Conservation (phyloP, 2,329 filamentous ascomycete species). For the Ceratocystis diversiconidia region DNA sequence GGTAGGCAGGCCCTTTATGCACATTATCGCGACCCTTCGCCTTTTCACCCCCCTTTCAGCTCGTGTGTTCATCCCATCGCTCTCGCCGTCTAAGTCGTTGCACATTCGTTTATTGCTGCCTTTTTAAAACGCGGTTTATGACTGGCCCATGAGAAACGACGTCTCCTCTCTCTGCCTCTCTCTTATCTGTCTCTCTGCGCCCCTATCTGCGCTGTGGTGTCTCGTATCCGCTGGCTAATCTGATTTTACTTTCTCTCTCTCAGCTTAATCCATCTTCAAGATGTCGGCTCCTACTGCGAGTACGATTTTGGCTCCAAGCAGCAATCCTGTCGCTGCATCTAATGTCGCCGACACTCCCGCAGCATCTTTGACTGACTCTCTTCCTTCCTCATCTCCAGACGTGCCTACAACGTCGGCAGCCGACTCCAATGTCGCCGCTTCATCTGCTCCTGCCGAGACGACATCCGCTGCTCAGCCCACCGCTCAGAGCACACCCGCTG, state of each 20-base stretch:
- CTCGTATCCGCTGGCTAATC: neutral
- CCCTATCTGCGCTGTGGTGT: neutral
- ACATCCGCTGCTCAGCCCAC: conserved; percentile 14
- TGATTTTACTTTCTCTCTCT: neutral
- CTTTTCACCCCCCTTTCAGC: neutral
- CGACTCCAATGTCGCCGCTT: conserved; percentile 4
- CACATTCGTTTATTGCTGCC: neutral
- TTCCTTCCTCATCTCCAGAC: conserved; percentile 1
- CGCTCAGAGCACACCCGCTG: conserved; percentile 3
- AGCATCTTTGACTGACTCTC: conserved; percentile 10
- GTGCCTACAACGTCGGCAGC: conserved; percentile 8
- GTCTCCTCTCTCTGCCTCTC: too few relatives aligned
- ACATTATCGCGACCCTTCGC: neutral
- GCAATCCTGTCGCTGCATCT: conserved; percentile 13
- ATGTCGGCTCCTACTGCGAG: conserved; percentile 12
- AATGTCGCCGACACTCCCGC: conserved; percentile 6
- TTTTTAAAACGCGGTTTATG: neutral
- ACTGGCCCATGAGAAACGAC: too few relatives aligned
- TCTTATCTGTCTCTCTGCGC: neutral
- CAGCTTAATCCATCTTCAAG: conserved; percentile 2
- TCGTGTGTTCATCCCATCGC: neutral
- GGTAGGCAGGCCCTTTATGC: neutral
- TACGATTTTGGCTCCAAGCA: conserved; percentile 12
- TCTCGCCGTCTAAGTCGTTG: neutral
- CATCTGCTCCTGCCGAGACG: conserved; percentile 13